These are phyloP conservation scores for Microbotryum saponariae DNA, from an alignment of 1,284 basidiomycete species.

Conservation along the genomic window DNA sequence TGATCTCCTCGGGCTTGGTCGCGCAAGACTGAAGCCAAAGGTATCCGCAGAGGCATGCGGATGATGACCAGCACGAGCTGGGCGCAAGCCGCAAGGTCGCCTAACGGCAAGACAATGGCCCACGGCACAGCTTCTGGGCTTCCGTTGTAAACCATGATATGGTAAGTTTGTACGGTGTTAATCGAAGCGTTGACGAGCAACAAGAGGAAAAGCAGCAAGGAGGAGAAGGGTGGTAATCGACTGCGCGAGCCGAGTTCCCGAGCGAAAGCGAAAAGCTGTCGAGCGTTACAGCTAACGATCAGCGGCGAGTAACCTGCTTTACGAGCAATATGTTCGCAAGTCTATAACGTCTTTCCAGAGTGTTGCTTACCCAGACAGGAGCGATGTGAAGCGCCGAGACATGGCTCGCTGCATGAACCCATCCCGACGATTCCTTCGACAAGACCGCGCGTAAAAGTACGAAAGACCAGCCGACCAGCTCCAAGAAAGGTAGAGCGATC, in stretches of 20 bases:
- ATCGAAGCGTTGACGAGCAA: slow-evolving; percentile 46
- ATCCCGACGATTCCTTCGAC: no score
- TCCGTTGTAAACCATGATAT: slow-evolving; percentile 33
- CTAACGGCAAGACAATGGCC: slow-evolving; percentile 39
- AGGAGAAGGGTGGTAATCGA: slow-evolving; percentile 46
- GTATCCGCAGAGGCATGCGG: slow-evolving; percentile 54
- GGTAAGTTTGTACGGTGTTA: slow-evolving; percentile 49
- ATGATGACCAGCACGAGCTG: slow-evolving; percentile 48
- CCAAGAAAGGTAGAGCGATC: neutral
- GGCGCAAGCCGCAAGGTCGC: slow-evolving; percentile 45
- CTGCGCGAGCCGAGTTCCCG: neutral
- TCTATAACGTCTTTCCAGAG: neutral
- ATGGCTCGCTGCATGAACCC: no score
- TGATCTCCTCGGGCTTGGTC: slow-evolving; percentile 48
- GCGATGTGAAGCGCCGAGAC: no score
- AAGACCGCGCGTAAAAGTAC: no score
- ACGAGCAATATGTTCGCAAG: neutral
- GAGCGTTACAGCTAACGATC: neutral
- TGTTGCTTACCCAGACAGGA: no score
- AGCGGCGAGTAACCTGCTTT: neutral
- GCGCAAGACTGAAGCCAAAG: slow-evolving; percentile 46
- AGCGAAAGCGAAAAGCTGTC: neutral
- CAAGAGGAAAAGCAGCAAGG: slow-evolving; percentile 50
- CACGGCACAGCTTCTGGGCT: neutral
- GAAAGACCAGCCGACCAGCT: neutral